Evolutionary conservation across 2,329 filamentous ascomycete species (phyloP), one percentile per base, ranked within the genome.

Genomic region (Graphilbum sp.): DNA sequence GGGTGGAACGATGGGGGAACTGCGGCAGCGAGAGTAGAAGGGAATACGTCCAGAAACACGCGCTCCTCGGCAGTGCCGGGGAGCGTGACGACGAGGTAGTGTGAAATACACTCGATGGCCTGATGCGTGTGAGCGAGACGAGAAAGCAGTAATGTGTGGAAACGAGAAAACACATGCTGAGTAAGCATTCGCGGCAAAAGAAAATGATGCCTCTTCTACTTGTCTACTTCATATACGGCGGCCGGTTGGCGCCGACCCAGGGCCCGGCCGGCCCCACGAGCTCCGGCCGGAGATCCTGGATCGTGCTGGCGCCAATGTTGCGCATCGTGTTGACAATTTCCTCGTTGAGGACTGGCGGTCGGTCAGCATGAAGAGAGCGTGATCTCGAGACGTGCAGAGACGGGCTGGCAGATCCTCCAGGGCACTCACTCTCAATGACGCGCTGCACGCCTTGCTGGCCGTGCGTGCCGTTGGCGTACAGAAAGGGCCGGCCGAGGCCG

Each of bases 281-380:
- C 4, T 39, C 38, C 4, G 43, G 43, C 34, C 35, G 36, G 5
- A 45, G 29, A 24, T 45, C 40, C 2, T 39, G 17, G 20, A 45
- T 33, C 5, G 17, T 37, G 12, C 31, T 25, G 5, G 38, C 43
- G 9, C 43, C 43, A 27, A 41, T 33, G 23, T 43, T 41, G 18
- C 40, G 38, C 43, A 45, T 45, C 11, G 36, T 41, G 38, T 41
- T 41, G 25, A 24, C 12, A 18, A 45, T 36, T 35, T 45, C 43
- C 11, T 37, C 19, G 12, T 34, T 32, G 13, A 45, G 29, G 15
- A 45, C 37, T 39, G 15, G 6, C 7, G 13, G 11, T 5, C 21
- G 5, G 21, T 35, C 17, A 27, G 34, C 16, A 17, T 8, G n/a
- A n/a, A n/a, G n/a, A n/a, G n/a, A n/a, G n/a, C n/a, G n/a, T n/a